Percentiles rank a stretch among this genome's conserved stretches.
Conservation (phyloP, 2,329 filamentous ascomycete genomes). For the Emmonsia crescens region DNA sequence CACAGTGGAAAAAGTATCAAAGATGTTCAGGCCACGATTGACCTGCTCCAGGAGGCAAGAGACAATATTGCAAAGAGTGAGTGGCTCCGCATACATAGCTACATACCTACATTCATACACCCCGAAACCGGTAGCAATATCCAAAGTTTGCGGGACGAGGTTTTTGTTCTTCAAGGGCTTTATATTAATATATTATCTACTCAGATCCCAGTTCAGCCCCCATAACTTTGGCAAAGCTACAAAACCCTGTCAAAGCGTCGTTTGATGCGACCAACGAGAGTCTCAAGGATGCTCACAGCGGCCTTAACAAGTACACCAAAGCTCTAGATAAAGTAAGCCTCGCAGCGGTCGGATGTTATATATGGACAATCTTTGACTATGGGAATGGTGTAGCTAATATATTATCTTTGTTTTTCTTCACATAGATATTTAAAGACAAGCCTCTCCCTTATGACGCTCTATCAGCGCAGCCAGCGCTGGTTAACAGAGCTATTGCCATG, state of each 20-base stretch:
- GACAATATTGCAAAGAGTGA: constrained; percentile 61
- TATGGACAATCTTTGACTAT: neutral
- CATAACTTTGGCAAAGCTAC: constrained; percentile 68
- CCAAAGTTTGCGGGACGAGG: neutral
- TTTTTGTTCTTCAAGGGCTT: neutral
- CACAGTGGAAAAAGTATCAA: constrained; percentile 60
- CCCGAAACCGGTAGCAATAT: neutral
- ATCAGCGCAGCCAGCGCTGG: constrained; percentile 60
- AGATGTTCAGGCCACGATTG: constrained; percentile 75
- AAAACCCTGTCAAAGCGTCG: constrained; percentile 70
- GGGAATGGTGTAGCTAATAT: neutral
- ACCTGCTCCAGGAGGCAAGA: constrained; percentile 61
- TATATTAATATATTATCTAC: constrained; percentile 12
- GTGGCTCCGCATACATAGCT: neutral
- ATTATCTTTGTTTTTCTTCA: constrained; percentile 1
- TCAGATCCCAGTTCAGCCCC: constrained; percentile 59
- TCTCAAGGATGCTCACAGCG: constrained; percentile 71
- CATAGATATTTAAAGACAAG: constrained; percentile 54
- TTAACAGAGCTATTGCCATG: constrained; percentile 93
- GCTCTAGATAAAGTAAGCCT: constrained; percentile 62
- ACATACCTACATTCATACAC: neutral
- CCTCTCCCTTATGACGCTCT: constrained; percentile 69
- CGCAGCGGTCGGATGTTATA: neutral
- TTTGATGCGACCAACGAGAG: constrained; percentile 72
- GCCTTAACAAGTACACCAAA: constrained; percentile 74